Conservation (phyloP, 2,329 filamentous ascomycete genomes). For the Arthrobotrys entomopaga region DNA sequence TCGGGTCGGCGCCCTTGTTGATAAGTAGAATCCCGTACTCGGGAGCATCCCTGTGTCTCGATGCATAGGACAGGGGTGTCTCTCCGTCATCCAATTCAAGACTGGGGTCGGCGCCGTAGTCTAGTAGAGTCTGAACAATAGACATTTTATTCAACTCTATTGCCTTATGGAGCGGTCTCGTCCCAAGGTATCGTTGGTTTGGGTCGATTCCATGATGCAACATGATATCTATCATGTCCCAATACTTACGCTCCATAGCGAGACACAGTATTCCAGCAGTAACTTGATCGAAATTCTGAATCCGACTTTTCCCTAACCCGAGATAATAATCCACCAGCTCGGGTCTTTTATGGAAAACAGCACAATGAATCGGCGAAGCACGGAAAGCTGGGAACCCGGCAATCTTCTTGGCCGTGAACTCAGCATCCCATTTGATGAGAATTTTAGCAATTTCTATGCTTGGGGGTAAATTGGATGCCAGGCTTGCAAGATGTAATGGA, state of each 20-base stretch:
- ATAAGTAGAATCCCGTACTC: background rate
- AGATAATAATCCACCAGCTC: constrained; percentile 3
- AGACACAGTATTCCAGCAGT: background rate
- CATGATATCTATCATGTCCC: background rate
- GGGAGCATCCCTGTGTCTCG: background rate
- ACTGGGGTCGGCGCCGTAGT: background rate
- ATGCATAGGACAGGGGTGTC: background rate
- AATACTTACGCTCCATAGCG: background rate
- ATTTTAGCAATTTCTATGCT: background rate
- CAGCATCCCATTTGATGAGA: background rate
- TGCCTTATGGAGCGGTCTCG: background rate
- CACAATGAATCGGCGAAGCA: background rate
- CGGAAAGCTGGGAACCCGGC: background rate
- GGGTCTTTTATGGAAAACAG: background rate
- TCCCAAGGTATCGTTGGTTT: background rate
- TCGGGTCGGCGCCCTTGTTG: background rate
- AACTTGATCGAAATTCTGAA: background rate
- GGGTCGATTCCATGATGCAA: background rate
- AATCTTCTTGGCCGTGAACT: background rate
- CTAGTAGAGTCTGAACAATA: background rate
- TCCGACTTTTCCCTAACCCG: background rate
- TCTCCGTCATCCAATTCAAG: background rate
- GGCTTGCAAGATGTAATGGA: background rate
- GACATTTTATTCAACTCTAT: background rate
- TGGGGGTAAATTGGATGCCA: background rate